phyloP scores from a whole-genome alignment of 2,329 filamentous ascomycete species.

The Madurella mycetomatis region DNA sequence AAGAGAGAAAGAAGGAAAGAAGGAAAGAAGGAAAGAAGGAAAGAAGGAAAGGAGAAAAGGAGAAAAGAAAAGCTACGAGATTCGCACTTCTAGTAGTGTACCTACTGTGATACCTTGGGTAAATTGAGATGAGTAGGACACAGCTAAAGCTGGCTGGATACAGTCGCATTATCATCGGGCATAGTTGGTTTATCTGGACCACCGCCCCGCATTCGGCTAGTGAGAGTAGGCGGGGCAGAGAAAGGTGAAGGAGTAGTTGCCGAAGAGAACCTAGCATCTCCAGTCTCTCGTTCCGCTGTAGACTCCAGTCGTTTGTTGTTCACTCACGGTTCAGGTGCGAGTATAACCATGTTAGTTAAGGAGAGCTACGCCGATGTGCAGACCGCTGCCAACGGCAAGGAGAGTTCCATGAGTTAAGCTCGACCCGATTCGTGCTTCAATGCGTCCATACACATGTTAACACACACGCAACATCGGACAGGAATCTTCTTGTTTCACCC shows the following conservation, averaged over 20 bases:
- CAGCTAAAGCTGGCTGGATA: no score
- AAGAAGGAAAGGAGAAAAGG: no score
- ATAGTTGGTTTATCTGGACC: no score
- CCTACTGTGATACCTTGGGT: no score
- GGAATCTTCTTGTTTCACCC: constrained; percentile 90
- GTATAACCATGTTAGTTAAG: constrained; percentile 47
- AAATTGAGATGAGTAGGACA: no score
- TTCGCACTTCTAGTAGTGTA: no score
- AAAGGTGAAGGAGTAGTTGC: neutral
- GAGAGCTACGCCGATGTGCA: constrained; percentile 50
- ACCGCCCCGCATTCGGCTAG: constrained; percentile 18
- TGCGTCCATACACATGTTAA: neutral
- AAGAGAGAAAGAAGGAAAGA: no score
- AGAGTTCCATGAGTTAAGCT: constrained; percentile 48
- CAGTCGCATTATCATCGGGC: no score
- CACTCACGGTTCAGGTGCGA: neutral
- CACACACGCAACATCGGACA: constrained; percentile 35
- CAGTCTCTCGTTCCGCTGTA: neutral
- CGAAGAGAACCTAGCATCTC: no score
- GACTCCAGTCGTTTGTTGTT: no score
- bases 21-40: no score
- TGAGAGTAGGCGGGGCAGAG: constrained; percentile 11
- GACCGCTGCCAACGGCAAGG: constrained; percentile 49
- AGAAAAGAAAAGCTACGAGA: no score
- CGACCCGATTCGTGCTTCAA: neutral